Evolutionary conservation across 805 yeast species (phyloP), one percentile per base, ranked within the genome.

Genomic region (Metschnikowia proteae): DNA sequence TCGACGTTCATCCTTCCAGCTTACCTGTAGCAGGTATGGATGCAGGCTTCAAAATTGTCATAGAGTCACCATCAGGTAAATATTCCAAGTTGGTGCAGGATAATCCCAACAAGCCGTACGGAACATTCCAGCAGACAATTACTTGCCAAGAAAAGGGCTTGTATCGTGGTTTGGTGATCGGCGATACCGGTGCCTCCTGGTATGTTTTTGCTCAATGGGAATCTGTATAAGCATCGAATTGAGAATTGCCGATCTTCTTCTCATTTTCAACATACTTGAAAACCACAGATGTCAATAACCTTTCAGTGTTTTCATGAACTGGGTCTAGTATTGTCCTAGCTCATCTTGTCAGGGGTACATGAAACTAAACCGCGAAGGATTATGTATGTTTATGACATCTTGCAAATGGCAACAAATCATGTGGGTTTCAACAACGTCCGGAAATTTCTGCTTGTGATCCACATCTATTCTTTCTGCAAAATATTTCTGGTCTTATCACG

Each of bases 201-300:
- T 85, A 89, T 59, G 88, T 87, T 3, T 89, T 88, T 67, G 90
- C 96, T 10, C 96, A 90, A 65, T 92, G 99, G 99, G 71, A 73
- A 30, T 85, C 32, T 6, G 13, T 33, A 3, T 42, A 33, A 26
- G 22, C 28, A 30, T 6, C 28, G 32, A 17, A 39, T 6, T 17
- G 13, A 39, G 29, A 26, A 5, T n/a, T 32, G 25, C 38, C 13
- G 4, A n/a, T 23, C 38, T 35, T 35, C 7, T n/a, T 2, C 23
- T 23, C 38, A 23, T 22, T 17, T 9, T 13, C 38, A 9, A 35
- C 22, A 37, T 37, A 37, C 11, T 25, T 17, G 17, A 17, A 17
- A 17, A 17, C 17, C 17, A 17, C 17, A 17, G 17, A 17, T 17
- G 17, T 17, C 17, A 17, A 17, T 17, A 17, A 17, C 17, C 17